Evolutionary conservation across 768 basidiomycete species (phyloP).

Genomic region (Calocybe cyanea): DNA sequence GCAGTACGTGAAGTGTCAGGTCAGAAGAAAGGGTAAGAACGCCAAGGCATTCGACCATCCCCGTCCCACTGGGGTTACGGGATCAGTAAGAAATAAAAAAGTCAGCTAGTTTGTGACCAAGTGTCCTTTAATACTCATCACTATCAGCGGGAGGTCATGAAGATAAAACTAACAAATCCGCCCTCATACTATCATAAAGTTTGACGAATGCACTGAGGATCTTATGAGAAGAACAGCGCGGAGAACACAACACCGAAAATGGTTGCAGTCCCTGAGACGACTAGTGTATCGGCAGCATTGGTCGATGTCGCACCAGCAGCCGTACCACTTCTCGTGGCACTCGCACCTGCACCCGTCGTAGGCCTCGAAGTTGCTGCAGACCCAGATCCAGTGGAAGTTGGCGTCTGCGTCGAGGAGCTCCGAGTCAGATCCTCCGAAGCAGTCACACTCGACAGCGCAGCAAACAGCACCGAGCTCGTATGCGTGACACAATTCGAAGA

Average conservation of each 20-base stretch:
- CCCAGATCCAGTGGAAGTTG: neutral
- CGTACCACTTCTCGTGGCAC: constrained; percentile 7
- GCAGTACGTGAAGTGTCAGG: too few species aligned
- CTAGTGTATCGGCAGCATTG: constrained; percentile 10
- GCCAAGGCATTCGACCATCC: too few species aligned
- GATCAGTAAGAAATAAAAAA: too few species aligned
- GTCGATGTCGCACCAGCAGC: constrained; percentile 12
- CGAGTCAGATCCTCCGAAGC: constrained; percentile 11
- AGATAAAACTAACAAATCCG: too few species aligned
- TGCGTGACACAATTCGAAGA: constrained; percentile 30
- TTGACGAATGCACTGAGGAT: too few species aligned
- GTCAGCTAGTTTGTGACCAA: too few species aligned
- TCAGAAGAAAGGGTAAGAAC: too few species aligned
- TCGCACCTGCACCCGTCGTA: neutral
- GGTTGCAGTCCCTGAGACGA: constrained; percentile 13
- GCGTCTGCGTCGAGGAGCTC: constrained; percentile 4
- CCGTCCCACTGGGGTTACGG: too few species aligned
- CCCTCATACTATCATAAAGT: too few species aligned
- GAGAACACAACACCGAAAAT: constrained; percentile 21
- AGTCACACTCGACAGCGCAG: constrained; percentile 14
- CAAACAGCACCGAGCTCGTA: constrained; percentile 14
- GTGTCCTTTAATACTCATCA: too few species aligned
- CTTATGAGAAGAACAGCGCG: constrained; percentile 21
- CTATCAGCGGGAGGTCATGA: too few species aligned
- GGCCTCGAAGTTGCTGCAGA: neutral